Conservation (phyloP, 129 eudicot species). For the Lactuca saligna region DNA sequence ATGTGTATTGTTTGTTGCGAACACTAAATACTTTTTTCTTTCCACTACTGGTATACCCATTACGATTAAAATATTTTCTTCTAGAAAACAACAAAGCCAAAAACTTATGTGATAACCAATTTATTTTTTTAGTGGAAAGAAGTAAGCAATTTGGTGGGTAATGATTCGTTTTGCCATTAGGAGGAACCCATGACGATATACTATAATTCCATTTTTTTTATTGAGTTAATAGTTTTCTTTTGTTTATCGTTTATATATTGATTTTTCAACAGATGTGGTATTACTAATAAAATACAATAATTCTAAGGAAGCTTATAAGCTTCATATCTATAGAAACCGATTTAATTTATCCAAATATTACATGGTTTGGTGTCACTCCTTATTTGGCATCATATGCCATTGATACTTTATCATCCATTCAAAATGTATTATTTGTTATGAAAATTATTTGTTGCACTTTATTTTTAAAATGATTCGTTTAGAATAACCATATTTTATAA, state of each 20-base stretch:
- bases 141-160: neutral
- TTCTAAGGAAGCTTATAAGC: too few relatives aligned
- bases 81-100: slow-evolving; percentile 14
- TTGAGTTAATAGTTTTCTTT: neutral
- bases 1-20: neutral
- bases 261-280: too few relatives aligned
- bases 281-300: too few relatives aligned
- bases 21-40: neutral
- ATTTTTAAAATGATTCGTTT: too few relatives aligned
- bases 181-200: neutral
- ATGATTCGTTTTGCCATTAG: neutral
- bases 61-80: neutral
- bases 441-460: too few relatives aligned
- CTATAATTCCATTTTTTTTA: neutral
- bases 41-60: neutral
- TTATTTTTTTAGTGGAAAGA: neutral
- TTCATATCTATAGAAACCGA: too few relatives aligned
- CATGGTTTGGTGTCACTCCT: too few relatives aligned
- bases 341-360: too few relatives aligned
- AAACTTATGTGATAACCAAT: neutral
- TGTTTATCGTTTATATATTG: neutral
- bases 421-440: too few relatives aligned
- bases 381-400: too few relatives aligned
- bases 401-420: too few relatives aligned
- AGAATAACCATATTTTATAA: too few relatives aligned